Evolutionary conservation across 257 asterid genomes (phyloP).

Genomic region (Solanum pennellii): DNA sequence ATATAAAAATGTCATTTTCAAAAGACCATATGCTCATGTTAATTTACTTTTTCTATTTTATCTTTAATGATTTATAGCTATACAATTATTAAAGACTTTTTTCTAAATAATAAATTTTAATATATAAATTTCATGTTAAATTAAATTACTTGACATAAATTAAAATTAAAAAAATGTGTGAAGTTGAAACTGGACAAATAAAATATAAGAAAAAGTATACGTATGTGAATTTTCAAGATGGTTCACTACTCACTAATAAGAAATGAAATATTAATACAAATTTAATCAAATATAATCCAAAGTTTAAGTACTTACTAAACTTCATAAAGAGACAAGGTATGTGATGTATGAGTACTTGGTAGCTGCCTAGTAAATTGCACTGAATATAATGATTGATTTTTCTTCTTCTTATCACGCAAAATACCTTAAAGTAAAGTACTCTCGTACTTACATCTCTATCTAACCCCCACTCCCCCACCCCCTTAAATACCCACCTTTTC

Average conservation of each 20-base stretch:
- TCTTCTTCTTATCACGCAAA: conserved; percentile 48
- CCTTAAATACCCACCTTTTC: neutral
- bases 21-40: neutral
- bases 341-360: neutral
- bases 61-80: rapidly evolving
- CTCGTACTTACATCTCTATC: conserved; percentile 4
- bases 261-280: no score
- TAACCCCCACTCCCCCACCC: neutral
- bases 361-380: conserved; percentile 31
- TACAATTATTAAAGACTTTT: no score
- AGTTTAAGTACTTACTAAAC: neutral
- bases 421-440: conserved; percentile 50
- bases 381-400: conserved; percentile 59
- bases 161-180: neutral
- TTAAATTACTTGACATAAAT: no score
- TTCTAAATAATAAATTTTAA: no score
- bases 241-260: neutral
- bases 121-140: no score
- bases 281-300: neutral
- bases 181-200: neutral
- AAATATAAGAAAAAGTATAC: neutral
- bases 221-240: neutral
- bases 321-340: neutral
- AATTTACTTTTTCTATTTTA: neutral
- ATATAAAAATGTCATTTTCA: no score